phyloP scores from a whole-genome alignment of 495 filamentous ascomycete genomes.

The Penicillium robsamsonii region DNA sequence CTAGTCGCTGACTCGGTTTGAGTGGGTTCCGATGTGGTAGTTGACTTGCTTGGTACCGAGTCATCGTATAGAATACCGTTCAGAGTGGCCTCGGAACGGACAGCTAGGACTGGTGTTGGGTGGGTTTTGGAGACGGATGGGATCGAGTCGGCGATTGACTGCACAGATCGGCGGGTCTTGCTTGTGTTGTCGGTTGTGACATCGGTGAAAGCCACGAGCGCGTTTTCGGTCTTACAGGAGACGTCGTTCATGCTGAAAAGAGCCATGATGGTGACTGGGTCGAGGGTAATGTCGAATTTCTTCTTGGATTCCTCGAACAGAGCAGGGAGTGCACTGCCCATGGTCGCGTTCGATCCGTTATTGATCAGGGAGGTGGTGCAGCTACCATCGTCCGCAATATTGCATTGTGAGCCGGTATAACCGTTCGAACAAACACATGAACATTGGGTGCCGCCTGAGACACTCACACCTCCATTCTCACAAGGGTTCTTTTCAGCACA shows the following conservation, averaged over 20 bases:
- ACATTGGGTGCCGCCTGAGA: slow-evolving; percentile 64
- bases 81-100: slow-evolving; percentile 37
- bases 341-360: slow-evolving; percentile 64
- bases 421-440: slow-evolving; percentile 85
- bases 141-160: slow-evolving; percentile 7
- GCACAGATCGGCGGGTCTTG: slow-evolving; percentile 30
- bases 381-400: slow-evolving; percentile 53
- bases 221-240: slow-evolving; percentile 78
- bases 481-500: slow-evolving; percentile 60
- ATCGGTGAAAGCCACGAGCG: slow-evolving; percentile 77
- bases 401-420: slow-evolving; percentile 78
- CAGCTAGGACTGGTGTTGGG: slow-evolving; percentile 27
- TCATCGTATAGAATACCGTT: slow-evolving; percentile 47
- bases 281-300: slow-evolving; percentile 75
- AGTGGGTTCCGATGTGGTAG: slow-evolving; percentile 5
- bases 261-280: slow-evolving; percentile 62
- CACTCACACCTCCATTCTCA: slow-evolving; percentile 75
- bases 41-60: background rate
- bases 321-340: slow-evolving; percentile 74
- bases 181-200: slow-evolving; percentile 21
- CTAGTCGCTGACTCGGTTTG: slow-evolving; percentile 11
- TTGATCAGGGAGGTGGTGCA: slow-evolving; percentile 68
- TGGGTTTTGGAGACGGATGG: slow-evolving; percentile 4
- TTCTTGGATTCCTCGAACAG: slow-evolving; percentile 61
- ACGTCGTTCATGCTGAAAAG: slow-evolving; percentile 72